Evolutionary conservation across 768 basidiomycete species (phyloP).

Genomic region (Podaxis sp.): DNA sequence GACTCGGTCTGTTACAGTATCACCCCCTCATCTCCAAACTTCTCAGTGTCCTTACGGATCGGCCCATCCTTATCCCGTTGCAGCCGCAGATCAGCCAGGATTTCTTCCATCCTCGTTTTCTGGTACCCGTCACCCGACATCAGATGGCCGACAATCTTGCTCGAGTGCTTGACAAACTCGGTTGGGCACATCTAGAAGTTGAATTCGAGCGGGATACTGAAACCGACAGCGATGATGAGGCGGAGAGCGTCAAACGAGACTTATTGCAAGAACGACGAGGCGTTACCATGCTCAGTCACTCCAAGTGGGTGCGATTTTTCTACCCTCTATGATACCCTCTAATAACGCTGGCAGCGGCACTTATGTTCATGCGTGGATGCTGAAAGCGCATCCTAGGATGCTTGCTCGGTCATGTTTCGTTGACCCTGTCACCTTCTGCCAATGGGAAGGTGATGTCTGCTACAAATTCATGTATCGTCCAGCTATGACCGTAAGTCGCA

Average conservation of each 20-base stretch:
- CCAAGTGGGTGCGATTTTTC: constrained; percentile 58
- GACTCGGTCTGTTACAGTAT: constrained; percentile 78
- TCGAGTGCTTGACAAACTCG: constrained; percentile 54
- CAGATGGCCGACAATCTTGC: constrained; percentile 59
- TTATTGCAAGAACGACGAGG: constrained; percentile 39
- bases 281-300: constrained; percentile 82
- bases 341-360: constrained; percentile 51
- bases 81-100: constrained; percentile 88
- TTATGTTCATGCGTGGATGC: constrained; percentile 85
- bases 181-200: constrained; percentile 49
- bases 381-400: constrained; percentile 74
- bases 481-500: constrained; percentile 54
- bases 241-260: constrained; percentile 20
- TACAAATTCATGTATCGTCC: constrained; percentile 85
- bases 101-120: constrained; percentile 73
- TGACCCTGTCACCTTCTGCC: constrained; percentile 87
- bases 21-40: constrained; percentile 58
- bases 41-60: constrained; percentile 52
- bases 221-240: constrained; percentile 25
- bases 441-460: constrained; percentile 95
- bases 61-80: constrained; percentile 71
- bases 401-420: constrained; percentile 81
- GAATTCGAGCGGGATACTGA: constrained; percentile 21
- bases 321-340: neutral
- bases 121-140: constrained; percentile 65